Base-by-base conservation (phyloP, 768 basidiomycete genomes). In the Dentipellis fragilis region DNA sequence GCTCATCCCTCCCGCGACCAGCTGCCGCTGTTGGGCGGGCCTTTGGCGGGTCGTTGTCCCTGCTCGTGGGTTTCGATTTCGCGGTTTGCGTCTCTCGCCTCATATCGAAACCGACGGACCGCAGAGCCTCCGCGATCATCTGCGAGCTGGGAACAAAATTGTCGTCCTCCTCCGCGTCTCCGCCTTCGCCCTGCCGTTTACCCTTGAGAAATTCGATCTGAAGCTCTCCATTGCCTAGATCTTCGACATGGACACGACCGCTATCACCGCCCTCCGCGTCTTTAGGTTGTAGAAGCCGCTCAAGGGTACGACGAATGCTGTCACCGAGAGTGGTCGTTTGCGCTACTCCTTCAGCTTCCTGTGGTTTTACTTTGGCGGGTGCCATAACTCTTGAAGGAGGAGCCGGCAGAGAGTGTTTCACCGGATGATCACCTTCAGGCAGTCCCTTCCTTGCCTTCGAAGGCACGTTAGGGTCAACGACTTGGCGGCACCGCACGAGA, bases 401-500 rank as follows among this genome's bases (percentile, higher is more conserved):
- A 49, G 16, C 40, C 54, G 34, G 7, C 37, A 48, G 51, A 5
- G 52, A 22, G 10, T 47, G 53, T 17, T 19, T 38, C 58, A 77
- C 65, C 19, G 86, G 86, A 58, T 78, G 72, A 61, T 85, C 80
- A 19, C 76, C 70, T 57, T 78, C 74, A 14, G 78, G 77, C 21
- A 80, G 69, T 16, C 62, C 40, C 46, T 54, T 59, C 57, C 70
- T 68, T 7, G 63, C 64, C 40, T 47, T 48, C 35, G 60, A 64
- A 49, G 61, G 60, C 35, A 60, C 66, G 12, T 59, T 56, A 16
- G 64, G 50, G 52, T 58, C 54, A 48, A 92, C 75, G 59, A 93
- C 76, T 69, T 91, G 83, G 49, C 91, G 84, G 69, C 91, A 93
- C 55, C 82, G 83, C 63, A 93, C 84, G 63, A 77, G 71, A 10